Base-by-base conservation (phyloP, 257 asterid species). In the Leonotis leonurus region DNA sequence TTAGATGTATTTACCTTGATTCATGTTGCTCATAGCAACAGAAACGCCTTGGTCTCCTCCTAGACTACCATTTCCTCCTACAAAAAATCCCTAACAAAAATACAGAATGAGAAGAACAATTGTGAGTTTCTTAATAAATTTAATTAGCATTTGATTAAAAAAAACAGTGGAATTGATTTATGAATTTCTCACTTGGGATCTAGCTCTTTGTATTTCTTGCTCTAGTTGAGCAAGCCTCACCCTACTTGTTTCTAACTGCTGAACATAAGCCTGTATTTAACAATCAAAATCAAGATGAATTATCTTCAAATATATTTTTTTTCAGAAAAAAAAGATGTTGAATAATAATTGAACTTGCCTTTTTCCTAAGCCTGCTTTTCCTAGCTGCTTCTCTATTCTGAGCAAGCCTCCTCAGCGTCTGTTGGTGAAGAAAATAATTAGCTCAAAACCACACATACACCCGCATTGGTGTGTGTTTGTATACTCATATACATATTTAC, bases 301-400 rank as follows among this genome's bases (percentile, higher is more conserved):
- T 24, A n/a, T n/a, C n/a, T n/a, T n/a, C n/a, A n/a, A n/a, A n/a
- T n/a, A n/a, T n/a, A n/a, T n/a, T n/a, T n/a, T n/a, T n/a, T n/a
- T n/a, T n/a, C n/a, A n/a, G n/a, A 32, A n/a, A n/a, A 32, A 1
- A 30, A 46, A 11, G 12, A 17, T 32, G 10, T 26, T 41, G 72
- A 50, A 46, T 24, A 33, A 24, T 9, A 22, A 51, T n/a, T 33
- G 0, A 21, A 24, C 67, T 51, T 68, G 55, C 98, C 95, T 90
- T 90, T 75, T 90, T 90, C 75, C 98, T 82, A 2, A 87, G 87
- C 70, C 98, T 83, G 80, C 96, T 87, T 72, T 90, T 90, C 78
- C 95, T 79, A 4, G 98, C 98, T 70, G 98, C 98, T 75, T 90
- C 98, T 61, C 98, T 82, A 84, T 90, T 87, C 82, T 87, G 98